Conservation (phyloP, 2,329 filamentous ascomycete genomes). For the Aureobasidium lini region DNA sequence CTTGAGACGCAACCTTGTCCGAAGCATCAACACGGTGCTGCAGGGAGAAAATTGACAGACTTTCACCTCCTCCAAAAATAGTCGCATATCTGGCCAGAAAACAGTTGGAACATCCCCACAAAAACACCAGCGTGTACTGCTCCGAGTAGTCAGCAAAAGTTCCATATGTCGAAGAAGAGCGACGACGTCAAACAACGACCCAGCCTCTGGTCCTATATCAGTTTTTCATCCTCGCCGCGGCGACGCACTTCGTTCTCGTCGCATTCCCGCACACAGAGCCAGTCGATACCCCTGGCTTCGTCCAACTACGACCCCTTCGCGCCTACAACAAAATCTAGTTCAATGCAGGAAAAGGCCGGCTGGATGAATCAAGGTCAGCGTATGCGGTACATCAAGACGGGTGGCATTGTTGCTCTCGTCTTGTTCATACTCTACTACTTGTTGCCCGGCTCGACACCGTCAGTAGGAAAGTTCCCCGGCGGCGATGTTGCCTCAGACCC, state of each 20-base stretch:
- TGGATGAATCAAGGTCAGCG: constrained; percentile 57
- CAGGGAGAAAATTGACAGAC: not conserved
- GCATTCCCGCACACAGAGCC: not conserved
- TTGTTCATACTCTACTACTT: constrained; percentile 52
- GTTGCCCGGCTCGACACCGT: constrained; percentile 30
- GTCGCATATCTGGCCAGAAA: constrained; percentile 7
- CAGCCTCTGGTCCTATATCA: constrained; percentile 47
- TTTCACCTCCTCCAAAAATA: not conserved
- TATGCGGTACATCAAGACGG: constrained; percentile 54
- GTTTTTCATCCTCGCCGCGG: constrained; percentile 37
- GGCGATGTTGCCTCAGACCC: constrained; percentile 45
- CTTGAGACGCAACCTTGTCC: not conserved
- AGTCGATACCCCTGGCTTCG: constrained; percentile 9
- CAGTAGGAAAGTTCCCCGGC: constrained; percentile 22
- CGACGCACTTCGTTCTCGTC: constrained; percentile 46
- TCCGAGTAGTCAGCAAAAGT: not conserved
- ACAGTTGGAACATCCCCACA: not conserved
- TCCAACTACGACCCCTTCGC: constrained; percentile 35
- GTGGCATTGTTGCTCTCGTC: constrained; percentile 51
- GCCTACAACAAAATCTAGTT: constrained; percentile 21
- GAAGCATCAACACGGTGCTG: not conserved
- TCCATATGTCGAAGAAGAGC: constrained; percentile 46
- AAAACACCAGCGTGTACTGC: not conserved
- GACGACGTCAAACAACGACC: constrained; percentile 43
- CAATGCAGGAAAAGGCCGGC: constrained; percentile 39